phyloP scores from a whole-genome alignment of 1,139 yeast genomes.

The Saccharomycopsis hybrid region DNA sequence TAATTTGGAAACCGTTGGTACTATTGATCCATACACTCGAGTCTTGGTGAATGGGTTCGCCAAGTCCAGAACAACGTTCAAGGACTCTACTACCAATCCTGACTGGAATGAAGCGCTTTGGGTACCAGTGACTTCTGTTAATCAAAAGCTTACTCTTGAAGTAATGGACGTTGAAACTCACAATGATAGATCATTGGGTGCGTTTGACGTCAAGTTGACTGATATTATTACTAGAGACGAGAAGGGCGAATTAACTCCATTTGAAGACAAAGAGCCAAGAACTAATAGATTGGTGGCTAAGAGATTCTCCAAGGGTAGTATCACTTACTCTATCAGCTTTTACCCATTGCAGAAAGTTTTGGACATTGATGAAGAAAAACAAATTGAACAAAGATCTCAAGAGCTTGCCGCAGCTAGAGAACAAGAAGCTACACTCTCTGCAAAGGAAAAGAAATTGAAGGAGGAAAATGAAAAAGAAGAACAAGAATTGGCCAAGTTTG shows the following conservation, averaged over 20 bases:
- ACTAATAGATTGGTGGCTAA: slow-evolving; percentile 58
- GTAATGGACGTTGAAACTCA: slow-evolving; percentile 86
- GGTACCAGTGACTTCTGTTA: slow-evolving; percentile 72
- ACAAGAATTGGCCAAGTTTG: slow-evolving; percentile 25
- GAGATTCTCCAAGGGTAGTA: slow-evolving; percentile 75
- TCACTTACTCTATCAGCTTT: slow-evolving; percentile 69
- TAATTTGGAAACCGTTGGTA: slow-evolving; percentile 83
- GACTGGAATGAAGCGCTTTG: slow-evolving; percentile 81
- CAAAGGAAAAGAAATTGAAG: slow-evolving; percentile 27
- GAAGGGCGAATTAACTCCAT: slow-evolving; percentile 57
- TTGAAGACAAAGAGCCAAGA: slow-evolving; percentile 49
- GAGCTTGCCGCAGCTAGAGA: slow-evolving; percentile 31
- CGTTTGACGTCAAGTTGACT: slow-evolving; percentile 60
- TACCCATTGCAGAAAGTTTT: slow-evolving; percentile 75
- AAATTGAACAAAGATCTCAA: slow-evolving; percentile 41
- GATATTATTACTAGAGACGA: slow-evolving; percentile 66
- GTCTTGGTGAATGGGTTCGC: slow-evolving; percentile 70
- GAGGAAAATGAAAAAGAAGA: slow-evolving; percentile 26
- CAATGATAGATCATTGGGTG: slow-evolving; percentile 82
- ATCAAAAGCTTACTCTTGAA: slow-evolving; percentile 76
- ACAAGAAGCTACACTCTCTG: slow-evolving; percentile 25
- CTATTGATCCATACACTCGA: slow-evolving; percentile 86
- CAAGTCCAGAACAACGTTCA: slow-evolving; percentile 71
- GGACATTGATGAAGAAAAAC: slow-evolving; percentile 65
- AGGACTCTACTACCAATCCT: slow-evolving; percentile 66